Conservation (phyloP, 2,329 filamentous ascomycete species). For the Claviceps pazoutovae region DNA sequence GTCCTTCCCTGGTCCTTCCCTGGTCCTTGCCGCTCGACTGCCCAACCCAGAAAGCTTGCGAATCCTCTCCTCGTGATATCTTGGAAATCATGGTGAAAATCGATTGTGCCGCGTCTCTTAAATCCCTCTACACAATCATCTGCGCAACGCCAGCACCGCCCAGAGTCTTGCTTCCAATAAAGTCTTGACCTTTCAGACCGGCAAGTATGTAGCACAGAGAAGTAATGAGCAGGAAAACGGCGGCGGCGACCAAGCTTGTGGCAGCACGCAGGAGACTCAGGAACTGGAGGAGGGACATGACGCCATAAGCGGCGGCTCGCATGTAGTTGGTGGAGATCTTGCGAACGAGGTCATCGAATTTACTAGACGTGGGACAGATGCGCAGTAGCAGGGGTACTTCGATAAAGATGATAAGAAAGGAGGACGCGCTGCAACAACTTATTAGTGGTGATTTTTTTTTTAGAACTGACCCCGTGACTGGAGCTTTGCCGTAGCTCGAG, state of each 20-base stretch:
- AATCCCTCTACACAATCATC: slow-evolving; percentile 70
- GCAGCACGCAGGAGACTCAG: slow-evolving; percentile 52
- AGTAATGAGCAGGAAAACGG: slow-evolving; percentile 65
- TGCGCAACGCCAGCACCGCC: slow-evolving; percentile 88
- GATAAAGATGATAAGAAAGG: slow-evolving; percentile 66
- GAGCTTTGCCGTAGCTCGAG: not conserved
- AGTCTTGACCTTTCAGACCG: slow-evolving; percentile 68
- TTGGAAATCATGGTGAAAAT: not conserved
- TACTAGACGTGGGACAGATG: slow-evolving; percentile 88
- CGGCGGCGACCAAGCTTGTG: slow-evolving; percentile 73
- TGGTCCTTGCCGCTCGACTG: not conserved
- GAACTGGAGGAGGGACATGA: slow-evolving; percentile 76
- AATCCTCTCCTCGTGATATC: not conserved
- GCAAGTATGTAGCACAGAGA: slow-evolving; percentile 69
- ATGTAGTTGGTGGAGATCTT: slow-evolving; percentile 93
- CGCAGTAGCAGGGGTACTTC: slow-evolving; percentile 89
- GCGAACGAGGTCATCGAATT: slow-evolving; percentile 82
- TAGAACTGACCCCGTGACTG: not conserved
- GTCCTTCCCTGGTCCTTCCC: not conserved
- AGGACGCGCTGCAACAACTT: slow-evolving; percentile 40
- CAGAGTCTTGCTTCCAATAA: slow-evolving; percentile 88
- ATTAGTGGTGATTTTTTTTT: not conserved
- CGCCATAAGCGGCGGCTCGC: slow-evolving; percentile 73
- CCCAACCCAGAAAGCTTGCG: not conserved
- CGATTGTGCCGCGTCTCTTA: not conserved